Base-by-base conservation (phyloP, 1,284 basidiomycete species). In the Farysia itapuensis region DNA sequence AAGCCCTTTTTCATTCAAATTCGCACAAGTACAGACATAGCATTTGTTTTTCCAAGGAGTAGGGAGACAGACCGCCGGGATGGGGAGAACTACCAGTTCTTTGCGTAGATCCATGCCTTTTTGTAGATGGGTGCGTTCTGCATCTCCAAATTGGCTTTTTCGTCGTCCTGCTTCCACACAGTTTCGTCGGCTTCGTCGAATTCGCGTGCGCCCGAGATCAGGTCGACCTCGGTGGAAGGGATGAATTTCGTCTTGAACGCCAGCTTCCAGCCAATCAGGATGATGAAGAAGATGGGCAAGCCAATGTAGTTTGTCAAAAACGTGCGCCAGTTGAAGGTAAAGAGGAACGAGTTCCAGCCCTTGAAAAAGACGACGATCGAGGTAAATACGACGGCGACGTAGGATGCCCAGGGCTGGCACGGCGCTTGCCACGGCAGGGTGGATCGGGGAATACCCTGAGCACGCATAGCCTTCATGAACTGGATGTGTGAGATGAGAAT, bases 401-500 rank as follows among this genome's bases (percentile, higher is more conserved):
- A 89, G 83, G 18, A 86, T 39, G 15, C 14, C 44, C 68, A 72
- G 2, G 67, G 67, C 32, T 66, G 60, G 9, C 52, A 23, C 1
- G 67, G 67, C 5, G 67, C 32, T 15, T 41, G 22, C 58, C 69
- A 72, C 75, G 90, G 90, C 8, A 94, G 81, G 2, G 78, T 80
- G 5, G 56, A 78, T 38, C 89, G 81, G 54, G 85, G 81, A 56
- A 85, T 82, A 19, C 87, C 86, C 71, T 93, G 90, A 2, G 78
- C 84, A 70, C 85, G 85, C 74, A 87, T 74, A 30, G 89, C 90
- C 5, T 79, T 73, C 72, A 88, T 81, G 81, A 93, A 93, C 28
- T 87, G 84, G 45, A 89, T 77, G 77, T 90, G 90, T 6, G 86
- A 88, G 40, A 90, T 61, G 28, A 81, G 81, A 70, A 93, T 93